Evolutionary conservation across 2,329 filamentous ascomycete genomes (phyloP).

Genomic region (Paradendryphiella salina): DNA sequence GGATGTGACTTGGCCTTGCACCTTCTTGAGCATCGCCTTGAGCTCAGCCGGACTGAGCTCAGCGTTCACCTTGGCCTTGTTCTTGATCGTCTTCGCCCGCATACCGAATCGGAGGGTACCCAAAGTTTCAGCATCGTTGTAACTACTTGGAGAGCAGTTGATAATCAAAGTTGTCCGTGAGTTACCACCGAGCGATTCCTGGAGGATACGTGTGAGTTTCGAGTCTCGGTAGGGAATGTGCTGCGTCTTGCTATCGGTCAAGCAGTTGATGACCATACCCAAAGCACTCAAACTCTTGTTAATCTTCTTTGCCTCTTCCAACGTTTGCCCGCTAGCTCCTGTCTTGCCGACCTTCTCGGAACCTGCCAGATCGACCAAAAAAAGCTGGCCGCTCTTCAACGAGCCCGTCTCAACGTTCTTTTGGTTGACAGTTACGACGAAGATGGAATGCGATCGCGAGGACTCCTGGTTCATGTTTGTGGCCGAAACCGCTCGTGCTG

Average conservation of each 20-base stretch:
- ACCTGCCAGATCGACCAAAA: constrained; percentile 96
- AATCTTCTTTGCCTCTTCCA: constrained; percentile 99
- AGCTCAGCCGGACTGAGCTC: constrained; percentile 95
- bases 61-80: constrained; percentile 99
- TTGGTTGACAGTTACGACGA: constrained; percentile 94
- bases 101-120: constrained; percentile 93
- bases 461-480: constrained; percentile 99
- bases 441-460: constrained; percentile 96
- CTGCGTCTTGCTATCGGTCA: constrained; percentile 95
- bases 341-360: constrained; percentile 99
- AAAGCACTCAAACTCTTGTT: constrained; percentile 99
- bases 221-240: constrained; percentile 97
- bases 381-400: constrained; percentile 93
- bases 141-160: constrained; percentile 98
- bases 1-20: constrained; percentile 82
- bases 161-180: constrained; percentile 97
- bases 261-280: constrained; percentile 97
- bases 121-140: constrained; percentile 94
- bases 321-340: constrained; percentile 91
- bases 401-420: constrained; percentile 97
- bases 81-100: constrained; percentile 97
- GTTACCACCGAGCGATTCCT: constrained; percentile 97
- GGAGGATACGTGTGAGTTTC: constrained; percentile 93
- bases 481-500: constrained; percentile 85
- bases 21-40: constrained; percentile 89